These are phyloP conservation scores for Argentina anserina DNA, from an alignment of 306 rosid species.

Conservation along the genomic window DNA sequence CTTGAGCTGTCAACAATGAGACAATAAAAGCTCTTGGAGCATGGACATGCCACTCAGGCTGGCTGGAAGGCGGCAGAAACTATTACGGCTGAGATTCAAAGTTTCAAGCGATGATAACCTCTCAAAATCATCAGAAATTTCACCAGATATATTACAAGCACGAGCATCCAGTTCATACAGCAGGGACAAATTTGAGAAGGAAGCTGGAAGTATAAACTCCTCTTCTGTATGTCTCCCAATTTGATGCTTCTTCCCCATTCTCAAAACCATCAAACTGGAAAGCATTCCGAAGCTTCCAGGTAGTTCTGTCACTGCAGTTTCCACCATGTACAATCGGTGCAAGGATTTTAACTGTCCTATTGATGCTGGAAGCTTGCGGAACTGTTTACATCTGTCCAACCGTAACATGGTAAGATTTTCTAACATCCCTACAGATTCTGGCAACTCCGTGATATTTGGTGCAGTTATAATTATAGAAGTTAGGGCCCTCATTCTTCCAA, in stretches of 20 bases:
- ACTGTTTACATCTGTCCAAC: slow-evolving; percentile 37
- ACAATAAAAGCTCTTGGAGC: slow-evolving; percentile 37
- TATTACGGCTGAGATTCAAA: slow-evolving; percentile 40
- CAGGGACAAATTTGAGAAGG: slow-evolving; percentile 45
- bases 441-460: slow-evolving; percentile 45
- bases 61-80: slow-evolving; percentile 54
- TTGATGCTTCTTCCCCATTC: slow-evolving; percentile 36
- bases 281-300: slow-evolving; percentile 65
- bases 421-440: slow-evolving; percentile 40
- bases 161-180: slow-evolving; percentile 40
- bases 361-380: slow-evolving; percentile 51
- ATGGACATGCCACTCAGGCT: slow-evolving; percentile 47
- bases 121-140: slow-evolving; percentile 55
- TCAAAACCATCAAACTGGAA: slow-evolving; percentile 42
- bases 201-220: slow-evolving; percentile 31
- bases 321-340: slow-evolving; percentile 40
- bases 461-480: slow-evolving; percentile 31
- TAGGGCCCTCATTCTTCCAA: slow-evolving; percentile 43
- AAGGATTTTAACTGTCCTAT: slow-evolving; percentile 50
- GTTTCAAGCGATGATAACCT: slow-evolving; percentile 38
- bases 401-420: slow-evolving; percentile 45
- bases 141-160: slow-evolving; percentile 49
- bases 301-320: slow-evolving; percentile 40
- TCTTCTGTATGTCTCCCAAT: background rate
- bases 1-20: slow-evolving; percentile 37